A percentile compares a stretch with the other conserved stretches of the same genome.
Conservation (phyloP, 2,329 filamentous ascomycete genomes). For the Gnomoniopsis sp. region DNA sequence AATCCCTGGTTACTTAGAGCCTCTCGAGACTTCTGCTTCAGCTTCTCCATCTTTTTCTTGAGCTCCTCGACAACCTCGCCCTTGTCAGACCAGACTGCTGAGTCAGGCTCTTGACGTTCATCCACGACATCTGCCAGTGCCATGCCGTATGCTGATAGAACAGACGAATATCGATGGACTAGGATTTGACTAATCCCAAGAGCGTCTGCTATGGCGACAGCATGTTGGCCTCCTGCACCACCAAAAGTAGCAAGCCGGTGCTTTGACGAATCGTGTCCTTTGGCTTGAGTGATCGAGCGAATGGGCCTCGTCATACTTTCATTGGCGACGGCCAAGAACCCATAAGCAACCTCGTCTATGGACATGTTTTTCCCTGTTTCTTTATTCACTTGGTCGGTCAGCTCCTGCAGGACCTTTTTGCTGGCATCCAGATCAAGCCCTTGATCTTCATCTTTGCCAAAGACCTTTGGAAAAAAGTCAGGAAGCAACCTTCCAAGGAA, state of each 20-base stretch:
- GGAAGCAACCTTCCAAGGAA: constrained; percentile 81
- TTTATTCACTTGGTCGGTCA: constrained; percentile 73
- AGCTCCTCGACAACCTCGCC: constrained; percentile 60
- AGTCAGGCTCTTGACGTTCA: constrained; percentile 77
- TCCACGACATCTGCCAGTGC: constrained; percentile 90
- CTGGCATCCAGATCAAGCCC: constrained; percentile 75
- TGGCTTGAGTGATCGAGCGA: constrained; percentile 84
- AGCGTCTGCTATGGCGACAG: constrained; percentile 83
- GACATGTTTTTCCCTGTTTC: constrained; percentile 71
- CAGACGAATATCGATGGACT: constrained; percentile 82
- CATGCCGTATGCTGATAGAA: constrained; percentile 90
- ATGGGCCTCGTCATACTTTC: constrained; percentile 91
- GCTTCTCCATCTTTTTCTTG: constrained; percentile 69
- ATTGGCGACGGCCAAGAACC: constrained; percentile 86
- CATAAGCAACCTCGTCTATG: constrained; percentile 81
- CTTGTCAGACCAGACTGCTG: constrained; percentile 57
- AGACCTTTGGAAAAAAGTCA: constrained; percentile 93
- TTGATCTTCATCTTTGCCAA: constrained; percentile 83
- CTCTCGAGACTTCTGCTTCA: constrained; percentile 70
- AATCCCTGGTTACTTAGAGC: constrained; percentile 78
- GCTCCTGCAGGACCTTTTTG: constrained; percentile 68
- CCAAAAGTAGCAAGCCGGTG: constrained; percentile 92
- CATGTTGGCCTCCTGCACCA: constrained; percentile 87
- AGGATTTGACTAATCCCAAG: constrained; percentile 83
- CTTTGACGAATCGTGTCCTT: constrained; percentile 85